Conservation (phyloP, 2,329 filamentous ascomycete genomes). For the Phoma sp. region DNA sequence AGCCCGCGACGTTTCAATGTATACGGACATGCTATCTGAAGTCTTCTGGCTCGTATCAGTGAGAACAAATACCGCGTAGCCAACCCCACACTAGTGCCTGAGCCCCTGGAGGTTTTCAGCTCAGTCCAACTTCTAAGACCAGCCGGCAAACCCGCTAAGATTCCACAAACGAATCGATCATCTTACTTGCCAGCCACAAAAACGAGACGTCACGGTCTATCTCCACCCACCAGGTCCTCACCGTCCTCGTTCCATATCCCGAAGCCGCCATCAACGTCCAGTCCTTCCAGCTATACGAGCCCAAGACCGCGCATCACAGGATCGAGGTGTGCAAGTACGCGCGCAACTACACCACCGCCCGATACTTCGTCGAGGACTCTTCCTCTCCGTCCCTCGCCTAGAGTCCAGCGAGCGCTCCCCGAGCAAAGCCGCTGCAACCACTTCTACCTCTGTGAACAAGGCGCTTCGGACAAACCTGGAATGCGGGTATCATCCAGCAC, state of each 20-base stretch:
- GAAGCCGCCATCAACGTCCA: conserved; percentile 9
- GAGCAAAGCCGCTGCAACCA: neutral
- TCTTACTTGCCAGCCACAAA: no score
- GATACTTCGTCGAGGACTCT: neutral
- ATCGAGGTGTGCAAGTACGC: neutral
- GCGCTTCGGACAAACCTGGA: neutral
- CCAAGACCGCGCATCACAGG: neutral
- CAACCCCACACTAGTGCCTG: no score
- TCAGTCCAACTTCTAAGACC: no score
- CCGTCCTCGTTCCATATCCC: conserved; percentile 13
- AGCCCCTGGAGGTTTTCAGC: no score
- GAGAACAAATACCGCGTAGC: no score
- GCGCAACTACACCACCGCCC: neutral
- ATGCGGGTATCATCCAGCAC: neutral
- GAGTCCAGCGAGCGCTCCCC: neutral
- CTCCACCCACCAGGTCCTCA: conserved; percentile 8
- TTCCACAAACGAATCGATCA: no score
- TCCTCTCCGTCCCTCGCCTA: neutral
- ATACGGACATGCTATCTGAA: no score
- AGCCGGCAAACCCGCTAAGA: no score
- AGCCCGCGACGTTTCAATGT: no score
- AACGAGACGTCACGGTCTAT: no score
- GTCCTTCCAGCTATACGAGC: neutral
- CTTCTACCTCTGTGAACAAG: neutral
- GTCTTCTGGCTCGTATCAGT: no score